phyloP scores from a whole-genome alignment of 208 protist genomes.

The Leishmania braziliensis region DNA sequence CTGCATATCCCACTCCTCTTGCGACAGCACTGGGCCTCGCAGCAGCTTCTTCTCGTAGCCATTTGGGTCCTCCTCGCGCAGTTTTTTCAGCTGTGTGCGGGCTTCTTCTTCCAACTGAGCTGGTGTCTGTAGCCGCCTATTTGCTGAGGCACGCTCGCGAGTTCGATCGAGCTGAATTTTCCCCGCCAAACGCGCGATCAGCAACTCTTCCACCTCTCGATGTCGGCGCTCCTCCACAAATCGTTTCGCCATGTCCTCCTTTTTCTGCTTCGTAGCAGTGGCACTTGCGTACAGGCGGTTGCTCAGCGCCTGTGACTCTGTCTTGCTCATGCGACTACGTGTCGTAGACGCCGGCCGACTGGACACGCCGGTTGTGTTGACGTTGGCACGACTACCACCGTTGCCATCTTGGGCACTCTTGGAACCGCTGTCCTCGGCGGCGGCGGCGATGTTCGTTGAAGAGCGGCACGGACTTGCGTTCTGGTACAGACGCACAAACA shows the following conservation, averaged over 20 bases:
- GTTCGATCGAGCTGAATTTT: slow-evolving; percentile 38
- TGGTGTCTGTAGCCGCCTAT: slow-evolving; percentile 22
- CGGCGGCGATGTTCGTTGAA: background rate
- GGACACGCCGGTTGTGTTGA: slow-evolving; percentile 13
- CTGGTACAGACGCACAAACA: slow-evolving; percentile 76
- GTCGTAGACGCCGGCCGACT: slow-evolving; percentile 12
- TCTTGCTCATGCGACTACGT: slow-evolving; percentile 19
- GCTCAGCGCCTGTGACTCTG: slow-evolving; percentile 24
- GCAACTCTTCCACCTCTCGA: slow-evolving; percentile 58
- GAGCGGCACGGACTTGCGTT: slow-evolving; percentile 10
- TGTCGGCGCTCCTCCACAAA: slow-evolving; percentile 34
- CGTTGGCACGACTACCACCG: background rate
- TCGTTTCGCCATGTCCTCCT: slow-evolving; percentile 26
- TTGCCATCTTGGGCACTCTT: slow-evolving; percentile 7
- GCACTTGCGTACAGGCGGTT: slow-evolving; percentile 56
- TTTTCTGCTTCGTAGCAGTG: slow-evolving; percentile 5
- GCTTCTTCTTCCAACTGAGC: slow-evolving; percentile 35
- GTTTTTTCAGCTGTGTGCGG: slow-evolving; percentile 42
- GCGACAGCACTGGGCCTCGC: slow-evolving; percentile 28
- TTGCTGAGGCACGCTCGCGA: background rate
- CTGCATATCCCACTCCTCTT: slow-evolving; percentile 39
- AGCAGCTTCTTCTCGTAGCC: slow-evolving; percentile 45
- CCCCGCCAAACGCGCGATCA: slow-evolving; percentile 50
- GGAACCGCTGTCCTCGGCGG: background rate
- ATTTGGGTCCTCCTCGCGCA: slow-evolving; percentile 30